phyloP scores from a whole-genome alignment of 352 stramenopile species.

The Globisporangium takayamanum region DNA sequence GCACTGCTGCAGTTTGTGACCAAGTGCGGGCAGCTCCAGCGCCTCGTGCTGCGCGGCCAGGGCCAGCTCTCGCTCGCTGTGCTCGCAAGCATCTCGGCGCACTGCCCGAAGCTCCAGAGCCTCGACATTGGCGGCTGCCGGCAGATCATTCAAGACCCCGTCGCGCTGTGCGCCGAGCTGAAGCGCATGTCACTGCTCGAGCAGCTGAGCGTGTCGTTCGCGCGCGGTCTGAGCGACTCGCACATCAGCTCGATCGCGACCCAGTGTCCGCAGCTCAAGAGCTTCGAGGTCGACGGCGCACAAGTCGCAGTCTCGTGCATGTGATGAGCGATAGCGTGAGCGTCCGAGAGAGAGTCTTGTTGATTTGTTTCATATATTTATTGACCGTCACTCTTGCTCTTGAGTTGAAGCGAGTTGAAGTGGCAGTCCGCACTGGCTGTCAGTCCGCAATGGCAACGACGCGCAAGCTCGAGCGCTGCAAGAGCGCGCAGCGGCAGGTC shows the following conservation, averaged over 20 bases:
- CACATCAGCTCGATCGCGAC: conserved; percentile 50
- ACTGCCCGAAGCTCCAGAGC: conserved; percentile 34
- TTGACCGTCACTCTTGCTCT: background rate
- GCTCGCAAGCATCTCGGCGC: conserved; percentile 27
- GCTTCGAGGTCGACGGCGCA: conserved; percentile 44
- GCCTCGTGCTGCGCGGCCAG: conserved; percentile 46
- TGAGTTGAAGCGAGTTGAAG: conserved; percentile 23
- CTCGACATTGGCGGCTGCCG: conserved; percentile 55
- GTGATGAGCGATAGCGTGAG: background rate
- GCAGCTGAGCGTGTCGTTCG: conserved; percentile 57
- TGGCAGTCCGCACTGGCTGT: background rate
- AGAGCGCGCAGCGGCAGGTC: conserved; percentile 38
- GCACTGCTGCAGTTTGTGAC: conserved; percentile 33
- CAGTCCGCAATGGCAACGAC: background rate
- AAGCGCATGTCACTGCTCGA: conserved; percentile 38
- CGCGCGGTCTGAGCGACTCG: conserved; percentile 28
- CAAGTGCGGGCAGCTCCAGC: conserved; percentile 34
- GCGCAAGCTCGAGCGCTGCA: conserved; percentile 33
- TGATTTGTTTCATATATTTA: conserved; percentile 2
- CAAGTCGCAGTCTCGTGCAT: conserved; percentile 19
- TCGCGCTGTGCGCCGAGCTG: conserved; percentile 30
- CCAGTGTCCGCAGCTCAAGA: conserved; percentile 51
- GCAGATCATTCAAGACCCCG: conserved; percentile 49
- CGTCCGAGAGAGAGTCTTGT: background rate
- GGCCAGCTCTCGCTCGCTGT: conserved; percentile 36